A percentile compares a stretch with the other conserved stretches of the same genome.
Evolutionary conservation across 2,329 filamentous ascomycete genomes (phyloP).

Genomic region (Aspergillus quadrilineatus): DNA sequence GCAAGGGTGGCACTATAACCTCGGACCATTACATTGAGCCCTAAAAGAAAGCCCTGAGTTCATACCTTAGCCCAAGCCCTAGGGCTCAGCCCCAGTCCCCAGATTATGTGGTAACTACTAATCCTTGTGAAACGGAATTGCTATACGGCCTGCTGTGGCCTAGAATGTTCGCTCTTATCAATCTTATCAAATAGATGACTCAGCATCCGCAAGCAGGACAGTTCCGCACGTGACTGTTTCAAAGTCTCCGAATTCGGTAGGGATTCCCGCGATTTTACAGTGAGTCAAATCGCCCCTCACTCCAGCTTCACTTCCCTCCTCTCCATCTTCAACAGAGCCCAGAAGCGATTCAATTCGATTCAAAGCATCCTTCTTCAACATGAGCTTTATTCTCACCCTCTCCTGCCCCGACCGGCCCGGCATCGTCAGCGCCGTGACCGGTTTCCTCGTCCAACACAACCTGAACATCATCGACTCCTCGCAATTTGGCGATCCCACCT

Average conservation of each 20-base stretch:
- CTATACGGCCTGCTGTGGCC: too few species aligned
- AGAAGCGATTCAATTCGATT: conserved; percentile 22
- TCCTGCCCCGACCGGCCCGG: conserved; percentile 82
- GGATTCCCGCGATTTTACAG: not conserved
- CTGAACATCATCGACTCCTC: conserved; percentile 83
- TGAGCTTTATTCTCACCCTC: conserved; percentile 72
- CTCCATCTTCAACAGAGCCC: not conserved
- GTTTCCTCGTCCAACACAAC: conserved; percentile 68
- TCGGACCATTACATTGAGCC: not conserved
- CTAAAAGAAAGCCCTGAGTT: not conserved
- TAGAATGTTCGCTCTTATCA: not conserved
- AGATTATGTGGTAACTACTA: too few species aligned
- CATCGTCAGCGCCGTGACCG: conserved; percentile 82
- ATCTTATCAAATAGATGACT: not conserved
- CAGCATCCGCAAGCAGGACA: not conserved
- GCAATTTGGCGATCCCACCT: conserved; percentile 75
- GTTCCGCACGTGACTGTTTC: conserved; percentile 1
- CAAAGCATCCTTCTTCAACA: conserved; percentile 22
- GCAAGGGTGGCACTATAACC: not conserved
- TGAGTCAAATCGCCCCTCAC: not conserved
- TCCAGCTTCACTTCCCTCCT: not conserved
- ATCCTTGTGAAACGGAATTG: too few species aligned
- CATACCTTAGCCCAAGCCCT: not conserved
- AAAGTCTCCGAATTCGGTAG: not conserved
- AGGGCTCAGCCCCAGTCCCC: not conserved